Base-by-base conservation (phyloP, 2,329 filamentous ascomycete genomes). In the Corynespora cassiicola region DNA sequence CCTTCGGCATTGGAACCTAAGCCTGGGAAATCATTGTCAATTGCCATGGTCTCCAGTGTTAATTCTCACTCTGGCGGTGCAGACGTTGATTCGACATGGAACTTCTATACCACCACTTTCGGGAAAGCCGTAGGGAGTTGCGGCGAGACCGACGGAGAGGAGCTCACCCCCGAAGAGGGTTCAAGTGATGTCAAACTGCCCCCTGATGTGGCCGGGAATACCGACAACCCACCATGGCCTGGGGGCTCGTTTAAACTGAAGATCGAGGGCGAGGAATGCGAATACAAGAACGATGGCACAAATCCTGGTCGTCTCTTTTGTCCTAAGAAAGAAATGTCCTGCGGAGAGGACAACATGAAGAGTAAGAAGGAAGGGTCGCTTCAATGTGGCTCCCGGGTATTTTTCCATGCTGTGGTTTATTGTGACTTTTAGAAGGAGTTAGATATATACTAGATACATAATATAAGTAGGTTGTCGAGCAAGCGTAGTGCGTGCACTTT, bases 261-360 rank as follows among this genome's bases (percentile, higher is more conserved):
- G 5, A 39, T 49, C 15, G 37, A 42, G 15, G 45, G 45, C 15
- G 25, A 36, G 24, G 21, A 35, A 5, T 45, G 42, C 28, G 31
- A 45, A 29, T 42, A 49, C 28, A 49, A 49, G 37, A 36, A 30
- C 21, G 41, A 45, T 35, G 38, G 45, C 15, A 42, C 30, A 14
- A 45, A 45, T 37, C 14, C 41, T 30, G 37, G 45, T 19, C 12
- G 38, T 10, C 35, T 49, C n/a, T 45, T 42, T 17, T 49, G 41
- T 29, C 37, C 30, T 3, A 24, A 39, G 3, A 49, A 21, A 31
- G 15, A 39, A 18, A 36, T 49, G 11, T 23, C 14, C 14, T 49
- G 41, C 18, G n/a, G 2, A 14, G 45, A 45, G 31, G 41, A 45
- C 19, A 19, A 3, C 7, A 12, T 30, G 36, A 48, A 45, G 24